Base-by-base conservation (phyloP, 73 alveolate genomes). In the Paramecium caudatum region DNA sequence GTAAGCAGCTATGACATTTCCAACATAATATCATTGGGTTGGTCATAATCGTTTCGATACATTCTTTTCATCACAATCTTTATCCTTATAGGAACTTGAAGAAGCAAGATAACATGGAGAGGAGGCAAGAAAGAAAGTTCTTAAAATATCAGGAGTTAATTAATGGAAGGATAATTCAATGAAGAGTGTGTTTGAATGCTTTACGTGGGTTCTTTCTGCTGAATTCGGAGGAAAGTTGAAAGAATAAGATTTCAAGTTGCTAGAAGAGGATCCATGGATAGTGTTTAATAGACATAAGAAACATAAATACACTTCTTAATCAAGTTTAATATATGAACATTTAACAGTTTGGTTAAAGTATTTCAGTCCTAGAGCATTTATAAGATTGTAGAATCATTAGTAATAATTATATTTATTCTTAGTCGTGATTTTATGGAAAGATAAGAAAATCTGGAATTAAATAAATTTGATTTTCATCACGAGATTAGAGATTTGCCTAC, bases 111-210 rank as follows among this genome's bases (percentile, higher is more conserved):
- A 37, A 10, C n/a, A 55, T 27, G 80, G 80, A 55, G 80, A 55
- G 30, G 80, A 55, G 30, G 80, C 80, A 3, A 23, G 80, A 55
- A 55, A 55, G 30, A 55, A 55, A 25, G 10, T 55, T 10, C 30
- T 55, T 5, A 55, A 55, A 55, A 55, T 55, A 21, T 27, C 80
- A 27, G 80, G 80, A 5, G 80, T 55, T 8, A 55, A 55, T 55
- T 23, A 55, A 23, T 55, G 80, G 80, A 55, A 55, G 3, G 80
- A 55, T 23, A 55, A 55, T 5, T 10, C 46, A 10, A 55, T 55
- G 2, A 55, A 55, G 30, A 55, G 80, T 21, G 80, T 55, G 30
- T 55, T 55, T 55, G 80, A 55, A 55, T 55, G 80, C 30, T 43
- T 55, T 1, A 21, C 80, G 12, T 55, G 80, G 80, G 30, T 55